Conservation (phyloP, 73 alveolate genomes). For the Paramecium primaurelia region DNA sequence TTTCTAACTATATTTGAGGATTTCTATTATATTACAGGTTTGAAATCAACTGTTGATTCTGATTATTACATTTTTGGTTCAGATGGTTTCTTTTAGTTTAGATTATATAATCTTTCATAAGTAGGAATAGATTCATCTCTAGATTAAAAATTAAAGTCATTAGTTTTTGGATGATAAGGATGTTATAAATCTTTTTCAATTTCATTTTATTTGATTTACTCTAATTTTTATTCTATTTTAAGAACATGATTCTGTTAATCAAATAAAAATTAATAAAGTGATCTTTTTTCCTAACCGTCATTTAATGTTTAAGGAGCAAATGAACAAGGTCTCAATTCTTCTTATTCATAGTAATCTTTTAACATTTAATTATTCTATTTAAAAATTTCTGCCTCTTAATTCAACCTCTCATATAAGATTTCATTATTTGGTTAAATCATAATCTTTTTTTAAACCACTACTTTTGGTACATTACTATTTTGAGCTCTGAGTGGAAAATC, state of each 20-base stretch:
- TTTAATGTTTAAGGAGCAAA: not conserved
- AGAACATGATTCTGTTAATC: conserved; percentile 45
- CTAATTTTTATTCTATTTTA: conserved; percentile 40
- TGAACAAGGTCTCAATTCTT: conserved; percentile 40
- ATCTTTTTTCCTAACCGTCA: conserved; percentile 53
- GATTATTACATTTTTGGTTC: not conserved
- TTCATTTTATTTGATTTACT: conserved; percentile 18
- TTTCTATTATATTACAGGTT: conserved; percentile 50
- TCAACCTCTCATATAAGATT: not conserved
- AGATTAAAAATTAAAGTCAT: conserved; percentile 3
- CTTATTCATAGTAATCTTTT: conserved; percentile 6
- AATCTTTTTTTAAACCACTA: not conserved
- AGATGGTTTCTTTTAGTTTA: conserved; percentile 1
- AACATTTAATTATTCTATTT: conserved; percentile 35
- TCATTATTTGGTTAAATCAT: not conserved
- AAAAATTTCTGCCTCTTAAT: conserved; percentile 40
- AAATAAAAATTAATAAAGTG: conserved; percentile 32
- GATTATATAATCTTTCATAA: conserved; percentile 54
- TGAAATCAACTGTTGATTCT: not conserved
- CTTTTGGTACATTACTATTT: not conserved
- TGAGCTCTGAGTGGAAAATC: not conserved
- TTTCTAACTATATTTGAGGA: conserved; percentile 52
- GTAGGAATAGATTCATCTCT: conserved; percentile 52
- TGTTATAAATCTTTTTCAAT: not conserved
- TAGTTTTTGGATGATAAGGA: conserved; percentile 40